phyloP scores from a whole-genome alignment of 179 eudicot species.

The Beta lomatogona region DNA sequence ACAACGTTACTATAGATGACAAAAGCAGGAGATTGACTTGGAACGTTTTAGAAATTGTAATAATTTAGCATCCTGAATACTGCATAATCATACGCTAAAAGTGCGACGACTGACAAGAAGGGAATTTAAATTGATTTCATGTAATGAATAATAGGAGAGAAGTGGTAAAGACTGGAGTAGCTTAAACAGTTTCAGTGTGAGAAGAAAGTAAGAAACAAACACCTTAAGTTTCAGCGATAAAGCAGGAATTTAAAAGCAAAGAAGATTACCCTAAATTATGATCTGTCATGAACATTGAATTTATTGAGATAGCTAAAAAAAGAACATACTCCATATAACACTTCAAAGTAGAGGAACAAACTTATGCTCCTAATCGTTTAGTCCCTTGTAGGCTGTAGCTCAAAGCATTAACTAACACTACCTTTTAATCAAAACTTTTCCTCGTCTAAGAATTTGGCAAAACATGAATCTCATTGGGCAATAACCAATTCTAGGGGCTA shows the following conservation, averaged over 20 bases:
- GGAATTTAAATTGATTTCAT: neutral
- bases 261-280: neutral
- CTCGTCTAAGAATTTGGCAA: neutral
- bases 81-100: neutral
- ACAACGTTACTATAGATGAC: constrained; percentile 1
- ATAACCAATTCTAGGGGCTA: neutral
- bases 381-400: neutral
- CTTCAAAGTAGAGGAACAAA: neutral
- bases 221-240: neutral
- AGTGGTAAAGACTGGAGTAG: neutral
- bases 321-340: neutral
- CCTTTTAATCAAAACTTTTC: neutral
- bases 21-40: neutral
- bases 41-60: neutral
- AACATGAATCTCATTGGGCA: neutral
- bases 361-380: neutral
- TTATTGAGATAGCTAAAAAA: neutral
- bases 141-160: neutral
- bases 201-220: neutral
- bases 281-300: neutral
- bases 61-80: neutral
- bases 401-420: neutral
- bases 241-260: neutral
- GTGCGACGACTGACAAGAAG: neutral
- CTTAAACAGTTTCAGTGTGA: neutral